phyloP scores from a whole-genome alignment of 495 filamentous ascomycete species.

The Aspergillus heteromorphus region DNA sequence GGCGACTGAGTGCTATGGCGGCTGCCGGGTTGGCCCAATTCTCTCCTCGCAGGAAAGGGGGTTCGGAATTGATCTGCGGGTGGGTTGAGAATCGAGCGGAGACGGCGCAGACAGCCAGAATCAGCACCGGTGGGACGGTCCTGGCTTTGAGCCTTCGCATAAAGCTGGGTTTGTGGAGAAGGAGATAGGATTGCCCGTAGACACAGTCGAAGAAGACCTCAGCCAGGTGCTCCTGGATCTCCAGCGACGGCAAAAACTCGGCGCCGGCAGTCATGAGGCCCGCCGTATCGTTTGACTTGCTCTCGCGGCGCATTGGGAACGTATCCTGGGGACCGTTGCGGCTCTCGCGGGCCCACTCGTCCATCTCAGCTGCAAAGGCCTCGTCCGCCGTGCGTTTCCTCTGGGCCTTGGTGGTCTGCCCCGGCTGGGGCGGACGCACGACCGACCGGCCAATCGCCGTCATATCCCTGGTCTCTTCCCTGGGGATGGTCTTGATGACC shows the following conservation, averaged over 20 bases:
- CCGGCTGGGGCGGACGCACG: constrained; percentile 73
- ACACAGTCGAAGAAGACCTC: constrained; percentile 95
- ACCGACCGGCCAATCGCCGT: constrained; percentile 62
- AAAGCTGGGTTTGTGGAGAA: constrained; percentile 96
- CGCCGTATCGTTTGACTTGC: constrained; percentile 61
- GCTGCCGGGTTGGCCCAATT: constrained; percentile 81
- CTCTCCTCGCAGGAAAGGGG: constrained; percentile 86
- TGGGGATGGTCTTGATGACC: constrained; percentile 93
- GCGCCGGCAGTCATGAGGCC: constrained; percentile 73
- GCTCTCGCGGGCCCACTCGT: constrained; percentile 68
- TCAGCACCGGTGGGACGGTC: constrained; percentile 74
- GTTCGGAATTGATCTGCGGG: constrained; percentile 74
- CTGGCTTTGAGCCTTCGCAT: constrained; percentile 74
- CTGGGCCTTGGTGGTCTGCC: constrained; percentile 48
- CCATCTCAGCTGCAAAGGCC: constrained; percentile 78
- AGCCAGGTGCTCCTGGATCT: constrained; percentile 89
- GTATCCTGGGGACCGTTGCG: constrained; percentile 45
- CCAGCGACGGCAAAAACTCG: constrained; percentile 77
- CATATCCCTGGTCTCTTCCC: constrained; percentile 61
- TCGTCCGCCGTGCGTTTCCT: constrained; percentile 88
- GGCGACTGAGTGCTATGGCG: constrained; percentile 75
- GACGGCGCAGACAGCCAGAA: constrained; percentile 87
- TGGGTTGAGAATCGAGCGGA: constrained; percentile 94
- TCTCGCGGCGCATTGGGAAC: constrained; percentile 50
- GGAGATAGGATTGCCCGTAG: constrained; percentile 90